These are phyloP conservation scores for Penicillium olsonii DNA, from an alignment of 2,329 filamentous ascomycete species.

Conservation along the genomic window DNA sequence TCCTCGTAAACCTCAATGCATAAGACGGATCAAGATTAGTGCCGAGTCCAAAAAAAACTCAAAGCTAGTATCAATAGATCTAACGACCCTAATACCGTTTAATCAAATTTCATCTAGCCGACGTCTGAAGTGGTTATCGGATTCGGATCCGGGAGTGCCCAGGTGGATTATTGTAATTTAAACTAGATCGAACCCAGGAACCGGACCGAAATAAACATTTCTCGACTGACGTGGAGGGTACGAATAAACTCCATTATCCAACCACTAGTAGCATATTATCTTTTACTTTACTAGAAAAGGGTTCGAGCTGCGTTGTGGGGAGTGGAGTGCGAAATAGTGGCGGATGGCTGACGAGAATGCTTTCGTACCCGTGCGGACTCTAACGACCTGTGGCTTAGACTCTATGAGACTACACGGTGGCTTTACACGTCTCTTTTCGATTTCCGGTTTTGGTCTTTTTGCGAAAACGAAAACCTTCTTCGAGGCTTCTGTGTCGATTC, in stretches of 20 bases:
- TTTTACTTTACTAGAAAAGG: not conserved
- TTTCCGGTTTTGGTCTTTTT: not conserved
- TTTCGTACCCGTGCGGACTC: not conserved
- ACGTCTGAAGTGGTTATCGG: not conserved
- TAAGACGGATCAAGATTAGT: not conserved
- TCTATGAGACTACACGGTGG: not conserved
- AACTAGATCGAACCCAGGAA: not conserved
- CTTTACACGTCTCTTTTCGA: not conserved
- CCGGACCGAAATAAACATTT: not conserved
- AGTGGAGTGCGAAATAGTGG: not conserved
- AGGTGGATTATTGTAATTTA: not conserved
- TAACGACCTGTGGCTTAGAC: constrained; percentile 1
- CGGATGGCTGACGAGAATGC: not conserved
- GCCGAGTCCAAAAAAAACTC: not conserved
- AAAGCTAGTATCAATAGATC: not conserved
- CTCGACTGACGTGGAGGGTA: not conserved
- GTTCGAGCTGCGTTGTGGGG: not conserved
- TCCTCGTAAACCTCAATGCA: not conserved
- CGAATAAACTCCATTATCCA: not conserved
- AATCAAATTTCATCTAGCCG: constrained; percentile 2
- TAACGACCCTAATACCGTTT: not conserved
- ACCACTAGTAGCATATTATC: not conserved
- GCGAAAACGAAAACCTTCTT: not conserved
- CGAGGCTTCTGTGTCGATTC: no score
- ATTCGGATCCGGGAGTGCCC: not conserved